These are phyloP conservation scores for Acrocalymma vagum DNA, from an alignment of 2,329 filamentous ascomycete genomes.

Conservation along the genomic window DNA sequence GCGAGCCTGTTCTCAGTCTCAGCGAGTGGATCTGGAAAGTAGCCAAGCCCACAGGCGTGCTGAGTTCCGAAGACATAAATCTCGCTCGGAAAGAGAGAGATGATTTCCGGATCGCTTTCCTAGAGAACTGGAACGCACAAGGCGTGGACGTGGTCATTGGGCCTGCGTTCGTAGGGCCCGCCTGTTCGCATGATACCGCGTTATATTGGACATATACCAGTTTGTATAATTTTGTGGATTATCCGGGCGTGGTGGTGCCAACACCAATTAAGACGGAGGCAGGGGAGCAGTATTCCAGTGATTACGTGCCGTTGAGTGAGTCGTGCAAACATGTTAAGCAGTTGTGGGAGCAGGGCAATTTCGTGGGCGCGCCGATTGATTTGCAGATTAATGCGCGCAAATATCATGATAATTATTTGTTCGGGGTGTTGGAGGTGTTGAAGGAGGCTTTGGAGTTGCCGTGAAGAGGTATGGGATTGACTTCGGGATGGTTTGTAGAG, in stretches of 20 bases:
- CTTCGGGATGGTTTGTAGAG: too few species aligned
- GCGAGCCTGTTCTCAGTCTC: conserved; percentile 57
- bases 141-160: conserved; percentile 29
- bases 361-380: conserved; percentile 28
- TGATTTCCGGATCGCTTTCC: conserved; percentile 20
- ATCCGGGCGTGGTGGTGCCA: conserved; percentile 27
- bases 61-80: conserved; percentile 18
- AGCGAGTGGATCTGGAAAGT: conserved; percentile 39
- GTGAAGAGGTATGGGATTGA: conserved; percentile 6
- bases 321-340: conserved; percentile 26
- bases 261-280: conserved; percentile 20
- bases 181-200: conserved; percentile 25
- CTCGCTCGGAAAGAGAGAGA: conserved; percentile 18
- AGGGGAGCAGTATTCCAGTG: conserved; percentile 21
- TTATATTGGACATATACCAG: conserved; percentile 33
- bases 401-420: conserved; percentile 30
- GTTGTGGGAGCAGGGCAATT: conserved; percentile 25
- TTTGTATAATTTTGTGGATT: conserved; percentile 29
- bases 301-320: conserved; percentile 24
- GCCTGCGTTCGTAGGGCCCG: conserved; percentile 28
- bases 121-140: conserved; percentile 24
- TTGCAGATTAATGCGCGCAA: conserved; percentile 29
- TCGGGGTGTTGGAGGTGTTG: conserved; percentile 25
- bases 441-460: conserved; percentile 23
- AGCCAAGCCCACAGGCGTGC: conserved; percentile 13